Base-by-base conservation (phyloP, 192 early-diverging fungal genomes). In the Linnemannia zychae region DNA sequence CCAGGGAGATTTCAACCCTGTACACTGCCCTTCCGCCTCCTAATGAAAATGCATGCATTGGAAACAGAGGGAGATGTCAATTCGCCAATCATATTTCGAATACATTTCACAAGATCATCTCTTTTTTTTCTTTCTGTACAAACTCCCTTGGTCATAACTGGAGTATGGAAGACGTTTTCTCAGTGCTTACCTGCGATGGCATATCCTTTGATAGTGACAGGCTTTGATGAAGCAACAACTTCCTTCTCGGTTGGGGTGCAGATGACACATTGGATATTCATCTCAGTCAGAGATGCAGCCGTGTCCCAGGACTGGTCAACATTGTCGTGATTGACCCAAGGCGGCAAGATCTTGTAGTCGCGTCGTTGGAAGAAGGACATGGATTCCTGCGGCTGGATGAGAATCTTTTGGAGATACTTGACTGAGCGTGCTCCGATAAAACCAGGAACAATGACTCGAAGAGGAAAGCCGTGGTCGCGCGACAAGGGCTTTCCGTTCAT, bases 361-460 rank as follows among this genome's bases (percentile, higher is more conserved):
- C 83, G 87, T 48, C 91, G 90, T 72, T 97, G 96, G 80, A 93
- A 97, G 77, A 90, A 95, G 67, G 89, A 89, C 37, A 46, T 68
- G 4, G 94, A 94, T 85, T 96, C 95, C 24, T 88, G 57, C 71
- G 90, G 88, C 68, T 92, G 90, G 46, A 97, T 89, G 15, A 87
- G 91, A 50, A 97, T 89, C 38, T 86, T 84, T 72, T 89, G 90
- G 28, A 97, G 88, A 93, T 94, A 98, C 73, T 98, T 98, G 72
- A 98, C 97, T 76, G 91, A 94, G 11, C 97, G 91, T 13, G 95
- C 97, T 13, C 96, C 97, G 65, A 98, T 97, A 71, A 94, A 91
- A 11, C 97, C 97, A 20, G 96, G 96, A 5, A 97, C 95, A 12
- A 98, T 92, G 22, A 95, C 95, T 47, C 97, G 93, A 22, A 96